Base-by-base conservation (phyloP, 2,329 filamentous ascomycete species). In the Macrophomina pseudophaseolina region DNA sequence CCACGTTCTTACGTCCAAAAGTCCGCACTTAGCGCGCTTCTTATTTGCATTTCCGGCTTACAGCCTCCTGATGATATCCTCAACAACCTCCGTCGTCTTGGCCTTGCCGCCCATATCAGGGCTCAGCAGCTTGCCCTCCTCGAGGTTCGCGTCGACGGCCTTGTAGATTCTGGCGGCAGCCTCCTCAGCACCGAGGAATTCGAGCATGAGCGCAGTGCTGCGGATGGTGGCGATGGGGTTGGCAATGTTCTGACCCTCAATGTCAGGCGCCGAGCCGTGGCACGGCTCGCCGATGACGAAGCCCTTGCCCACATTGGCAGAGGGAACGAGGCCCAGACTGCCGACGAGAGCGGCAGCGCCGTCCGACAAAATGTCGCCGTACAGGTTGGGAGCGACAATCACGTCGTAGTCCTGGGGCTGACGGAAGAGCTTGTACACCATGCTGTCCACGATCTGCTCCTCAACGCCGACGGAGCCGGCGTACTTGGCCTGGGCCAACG, bases 361-460 rank as follows among this genome's bases (percentile, higher is more conserved):
- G 79, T 99, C 95, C 2, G 93, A 97, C 46, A 99, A 86, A 72
- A 99, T 95, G 80, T 99, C 95, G 72, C 95, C 95, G 82, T 99
- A 98, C 69, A 99, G 87, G 83, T 98, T 98, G 63, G 94, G 95
- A 8, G 94, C 95, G 54, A 99, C 95, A 73, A 99, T 97, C 71
- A 98, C 94, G 79, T 99, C 95, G 88, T 98, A 99, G 76, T 90
- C 91, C 75, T 90, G 87, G 51, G 95, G 95, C 81, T 98, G 93
- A 69, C 94, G 92, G 89, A 98, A 98, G 66, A 99, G 91, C 85
- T 98, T 98, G 88, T 98, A 98, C 67, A 98, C 93, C 95, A 99
- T 99, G 69, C 91, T 94, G 82, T 99, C 95, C 70, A 99, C 94
- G 73, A 99, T 99, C 84, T 99, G 95, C 85, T 98, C 95, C 81